Percentiles rank a stretch among this genome's conserved stretches.
phyloP scores from a whole-genome alignment of 2,329 filamentous ascomycete species.

The Phymatotrichopsis omnivora region DNA sequence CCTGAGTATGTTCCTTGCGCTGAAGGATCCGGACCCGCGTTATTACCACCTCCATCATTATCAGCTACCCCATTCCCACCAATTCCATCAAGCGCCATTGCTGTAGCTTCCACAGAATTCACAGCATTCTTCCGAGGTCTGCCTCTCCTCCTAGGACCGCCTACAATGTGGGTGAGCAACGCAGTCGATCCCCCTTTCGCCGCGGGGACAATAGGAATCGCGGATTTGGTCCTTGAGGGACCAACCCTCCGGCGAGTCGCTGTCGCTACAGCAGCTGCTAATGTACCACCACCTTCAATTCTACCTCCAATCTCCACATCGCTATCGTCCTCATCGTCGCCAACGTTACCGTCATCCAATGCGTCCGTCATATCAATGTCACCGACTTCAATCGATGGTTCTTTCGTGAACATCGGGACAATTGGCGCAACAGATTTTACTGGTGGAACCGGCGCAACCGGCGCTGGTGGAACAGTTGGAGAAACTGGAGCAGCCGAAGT shows the following conservation, averaged over 20 bases:
- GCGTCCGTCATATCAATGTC: no score
- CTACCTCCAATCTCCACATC: constrained; percentile 17
- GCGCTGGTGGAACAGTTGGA: no score
- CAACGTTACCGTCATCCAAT: constrained; percentile 12
- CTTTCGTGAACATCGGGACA: no score
- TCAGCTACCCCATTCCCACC: neutral
- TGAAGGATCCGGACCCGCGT: no score
- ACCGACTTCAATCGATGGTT: no score
- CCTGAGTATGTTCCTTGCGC: no score
- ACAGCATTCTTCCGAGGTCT: neutral
- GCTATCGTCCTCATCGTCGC: constrained; percentile 10
- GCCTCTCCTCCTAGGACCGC: constrained; percentile 3
- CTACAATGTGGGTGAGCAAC: constrained; percentile 15
- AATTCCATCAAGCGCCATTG: no score
- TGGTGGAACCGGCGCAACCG: no score
- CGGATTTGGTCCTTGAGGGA: neutral
- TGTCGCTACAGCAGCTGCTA: constrained; percentile 1
- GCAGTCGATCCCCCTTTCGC: constrained; percentile 5
- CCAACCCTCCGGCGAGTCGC: no score
- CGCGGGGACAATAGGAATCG: neutral
- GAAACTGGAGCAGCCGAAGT: no score
- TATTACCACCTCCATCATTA: neutral
- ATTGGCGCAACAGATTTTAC: no score
- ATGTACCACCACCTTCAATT: constrained; percentile 1
- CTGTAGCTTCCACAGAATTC: no score